Conservation (phyloP, 805 yeast species). For the Maudiozyma turicensis region DNA sequence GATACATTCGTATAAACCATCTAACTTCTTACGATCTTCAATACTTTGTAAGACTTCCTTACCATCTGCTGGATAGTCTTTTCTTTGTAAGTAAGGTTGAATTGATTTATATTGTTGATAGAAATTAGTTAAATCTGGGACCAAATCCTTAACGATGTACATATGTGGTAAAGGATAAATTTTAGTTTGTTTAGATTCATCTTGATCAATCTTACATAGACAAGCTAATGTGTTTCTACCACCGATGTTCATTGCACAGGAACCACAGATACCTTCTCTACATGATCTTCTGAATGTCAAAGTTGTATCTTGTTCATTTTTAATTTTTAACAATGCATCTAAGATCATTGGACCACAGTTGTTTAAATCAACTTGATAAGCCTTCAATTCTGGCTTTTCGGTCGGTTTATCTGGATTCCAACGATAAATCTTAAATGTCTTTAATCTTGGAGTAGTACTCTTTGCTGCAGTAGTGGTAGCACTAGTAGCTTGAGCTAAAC, state of each 20-base stretch:
- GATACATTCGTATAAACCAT: slow-evolving; percentile 84
- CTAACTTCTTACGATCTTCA: slow-evolving; percentile 90
- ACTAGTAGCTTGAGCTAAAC: slow-evolving; percentile 12
- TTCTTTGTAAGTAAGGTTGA: slow-evolving; percentile 90
- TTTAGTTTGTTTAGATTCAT: slow-evolving; percentile 63
- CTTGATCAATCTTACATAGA: slow-evolving; percentile 83
- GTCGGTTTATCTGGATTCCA: slow-evolving; percentile 98
- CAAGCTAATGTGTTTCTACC: slow-evolving; percentile 97
- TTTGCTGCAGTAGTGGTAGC: slow-evolving; percentile 23
- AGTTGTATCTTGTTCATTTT: slow-evolving; percentile 93
- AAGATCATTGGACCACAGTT: slow-evolving; percentile 96
- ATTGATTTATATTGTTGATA: slow-evolving; percentile 98
- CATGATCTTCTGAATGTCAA: slow-evolving; percentile 96
- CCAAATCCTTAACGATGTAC: slow-evolving; percentile 94
- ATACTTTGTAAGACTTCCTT: slow-evolving; percentile 85
- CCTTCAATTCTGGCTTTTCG: slow-evolving; percentile 77
- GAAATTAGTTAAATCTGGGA: slow-evolving; percentile 94
- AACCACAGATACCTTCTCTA: slow-evolving; percentile 99
- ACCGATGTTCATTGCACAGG: slow-evolving; percentile 99
- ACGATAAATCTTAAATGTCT: slow-evolving; percentile 88
- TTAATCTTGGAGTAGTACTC: slow-evolving; percentile 44
- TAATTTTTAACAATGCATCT: slow-evolving; percentile 89
- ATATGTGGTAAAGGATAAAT: slow-evolving; percentile 97
- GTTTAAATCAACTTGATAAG: slow-evolving; percentile 77
- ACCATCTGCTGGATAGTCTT: slow-evolving; percentile 72